Evolutionary conservation across 495 filamentous ascomycete species (phyloP), one percentile per base, ranked within the genome.

Genomic region (Penicillium malachiteum): DNA sequence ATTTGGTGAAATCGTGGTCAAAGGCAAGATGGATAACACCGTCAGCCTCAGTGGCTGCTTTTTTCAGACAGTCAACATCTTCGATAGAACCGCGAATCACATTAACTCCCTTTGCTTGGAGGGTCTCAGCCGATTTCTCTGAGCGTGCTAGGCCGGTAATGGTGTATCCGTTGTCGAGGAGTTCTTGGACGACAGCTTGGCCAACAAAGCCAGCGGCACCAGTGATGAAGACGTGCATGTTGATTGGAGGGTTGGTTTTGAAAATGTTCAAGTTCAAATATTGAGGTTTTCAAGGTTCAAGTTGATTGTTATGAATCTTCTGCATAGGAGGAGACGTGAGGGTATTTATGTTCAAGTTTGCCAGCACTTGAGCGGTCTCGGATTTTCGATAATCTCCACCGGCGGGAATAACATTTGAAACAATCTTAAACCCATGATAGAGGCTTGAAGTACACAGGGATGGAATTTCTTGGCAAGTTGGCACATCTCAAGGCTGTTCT

Each of bases 181-280:
- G 68, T 39, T 79, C 66, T 38, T 74, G 54, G 26, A 74, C 66
- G 11, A 79, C 67, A 7, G 71, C 71, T 30, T 57, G 49, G 58
- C 79, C 79, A 48, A 81, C 68, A 50, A 70, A 78, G 64, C 78
- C 78, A 39, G 72, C 69, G 7, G 74, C 70, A 40, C 78, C 77
- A 17, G 79, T 81, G 40, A 81, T 66, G 52, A 82, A 80, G 59
- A 80, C 54, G 26, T 47, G 63, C 63, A 66, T 63, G 10, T 41
- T 52, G 54, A 42, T 16, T 37, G n/a, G 21, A 14, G 16, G 3
- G 18, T 5, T 17, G 18, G 7, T 3, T 21, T 5, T 14, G 12
- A 31, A n/a, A n/a, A n/a, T n/a, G n/a, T n/a, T n/a, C n/a, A n/a
- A n/a, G n/a, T n/a, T n/a, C n/a, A n/a, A 46, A 13, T 31, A 12